Evolutionary conservation across 2,329 filamentous ascomycete genomes (phyloP).

Genomic region (Fusarium lyarnte): DNA sequence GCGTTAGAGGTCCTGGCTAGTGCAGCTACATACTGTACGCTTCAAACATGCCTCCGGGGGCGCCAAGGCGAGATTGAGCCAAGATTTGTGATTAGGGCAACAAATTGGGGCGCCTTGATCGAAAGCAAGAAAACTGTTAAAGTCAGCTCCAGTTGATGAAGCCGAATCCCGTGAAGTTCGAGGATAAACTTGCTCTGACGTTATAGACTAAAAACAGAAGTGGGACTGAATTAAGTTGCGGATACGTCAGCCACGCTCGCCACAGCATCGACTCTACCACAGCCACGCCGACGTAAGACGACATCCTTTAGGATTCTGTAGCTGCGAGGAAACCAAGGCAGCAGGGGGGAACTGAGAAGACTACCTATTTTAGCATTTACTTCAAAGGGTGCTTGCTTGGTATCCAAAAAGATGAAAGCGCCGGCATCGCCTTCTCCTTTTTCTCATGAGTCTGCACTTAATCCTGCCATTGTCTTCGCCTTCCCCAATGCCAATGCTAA

Average conservation of each 20-base stretch:
- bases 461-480: background rate
- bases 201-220: background rate
- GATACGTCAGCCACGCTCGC: constrained; percentile 12
- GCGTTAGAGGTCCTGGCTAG: background rate
- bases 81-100: background rate
- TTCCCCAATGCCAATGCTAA: background rate
- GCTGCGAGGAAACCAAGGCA: background rate
- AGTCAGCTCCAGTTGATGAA: constrained; percentile 4
- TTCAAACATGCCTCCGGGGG: constrained; percentile 2
- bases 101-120: background rate
- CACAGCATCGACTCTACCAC: background rate
- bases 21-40: background rate
- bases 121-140: background rate
- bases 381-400: background rate
- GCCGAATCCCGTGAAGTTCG: constrained; percentile 17
- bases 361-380: background rate
- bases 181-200: constrained; percentile 21
- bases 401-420: background rate
- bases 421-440: background rate
- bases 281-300: background rate
- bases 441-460: background rate
- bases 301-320: background rate
- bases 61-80: background rate
- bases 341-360: background rate
- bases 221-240: background rate